phyloP scores from a whole-genome alignment of 345 rosid genomes.

The Boechera divaricarpa region DNA sequence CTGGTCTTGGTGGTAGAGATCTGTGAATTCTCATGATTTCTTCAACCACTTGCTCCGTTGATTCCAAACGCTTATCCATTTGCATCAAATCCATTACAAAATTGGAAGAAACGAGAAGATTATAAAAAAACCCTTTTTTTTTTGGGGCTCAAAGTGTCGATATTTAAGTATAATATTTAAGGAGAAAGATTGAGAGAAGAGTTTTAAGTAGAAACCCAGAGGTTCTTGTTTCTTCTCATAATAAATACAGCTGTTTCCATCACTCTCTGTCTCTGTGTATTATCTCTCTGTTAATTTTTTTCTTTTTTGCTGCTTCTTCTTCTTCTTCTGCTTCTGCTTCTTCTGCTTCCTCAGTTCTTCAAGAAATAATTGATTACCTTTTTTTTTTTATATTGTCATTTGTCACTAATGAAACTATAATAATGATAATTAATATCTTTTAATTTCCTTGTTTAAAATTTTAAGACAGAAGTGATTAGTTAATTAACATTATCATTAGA shows the following conservation, averaged over 20 bases:
- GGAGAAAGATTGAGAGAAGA: constrained; percentile 18
- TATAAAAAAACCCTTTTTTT: background rate
- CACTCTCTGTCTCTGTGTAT: constrained; percentile 37
- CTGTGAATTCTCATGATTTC: constrained; percentile 92
- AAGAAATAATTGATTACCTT: constrained; percentile 18
- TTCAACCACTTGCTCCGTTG: constrained; percentile 75
- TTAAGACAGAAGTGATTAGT: background rate
- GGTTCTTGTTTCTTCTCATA: constrained; percentile 29
- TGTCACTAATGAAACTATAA: constrained; percentile 14
- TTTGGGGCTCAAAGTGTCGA: background rate
- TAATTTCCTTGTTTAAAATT: background rate
- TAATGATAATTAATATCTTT: background rate
- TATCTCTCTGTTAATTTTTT: constrained; percentile 11
- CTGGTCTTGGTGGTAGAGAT: constrained; percentile 82
- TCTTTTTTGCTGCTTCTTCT: background rate
- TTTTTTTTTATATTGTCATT: constrained; percentile 11
- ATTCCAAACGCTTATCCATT: constrained; percentile 58
- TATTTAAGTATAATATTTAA: background rate
- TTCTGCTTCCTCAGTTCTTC: constrained; percentile 27
- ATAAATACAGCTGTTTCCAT: constrained; percentile 47
- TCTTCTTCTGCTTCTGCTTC: constrained; percentile 21
- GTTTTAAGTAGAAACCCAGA: constrained; percentile 45
- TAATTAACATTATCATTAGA: constrained; percentile 21
- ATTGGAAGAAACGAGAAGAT: background rate
- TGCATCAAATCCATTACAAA: constrained; percentile 40